Base-by-base conservation (phyloP, 83 land plant species). In the Thuja plicata region DNA sequence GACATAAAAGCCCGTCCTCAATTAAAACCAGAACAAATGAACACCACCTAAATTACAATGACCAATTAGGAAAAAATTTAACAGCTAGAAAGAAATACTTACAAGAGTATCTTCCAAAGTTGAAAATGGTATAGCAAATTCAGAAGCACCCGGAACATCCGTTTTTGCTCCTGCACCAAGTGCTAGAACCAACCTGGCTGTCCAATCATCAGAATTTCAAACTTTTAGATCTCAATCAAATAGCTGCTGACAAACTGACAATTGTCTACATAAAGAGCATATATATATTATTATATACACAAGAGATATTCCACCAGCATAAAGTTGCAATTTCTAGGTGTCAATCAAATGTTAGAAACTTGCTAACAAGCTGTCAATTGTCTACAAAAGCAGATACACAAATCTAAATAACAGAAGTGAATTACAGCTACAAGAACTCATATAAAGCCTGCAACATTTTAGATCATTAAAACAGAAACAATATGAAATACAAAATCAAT, bases 181-280 rank as follows among this genome's bases (percentile, higher is more conserved):
- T 89, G 99, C 96, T 90, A 98, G 94, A 73, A 98, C 98, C 94
- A 98, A 94, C 99, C 99, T 98, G 99, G 94, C 96, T 93, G 94
- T 89, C 96, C 95, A 92, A 45, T 55, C 84, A 80, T 21, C 45
- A 40, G 45, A 80, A 80, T 43, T 80, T 80, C 11, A 41, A 80
- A 80, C 12, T 41, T 80, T 80, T 80, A 80, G 84, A 3, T n/a
- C 41, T 40, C 45, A 79, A 79, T 34, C 83, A 40, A 40, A 34
- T 30, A 74, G 37, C 78, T 74, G 78, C 78, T 11, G 13, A 46
- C 21, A 82, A 43, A 52, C 54, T 82, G 30, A 27, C 16, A 46
- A 82, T 82, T 24, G 30, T 43, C 45, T 43, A 43, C 4, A 43
- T 43, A 43, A 1, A 43, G 43, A 24, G n/a, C 1, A 21, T 21